phyloP scores from a whole-genome alignment of 352 stramenopile species.

The Globisporangium emineosum region DNA sequence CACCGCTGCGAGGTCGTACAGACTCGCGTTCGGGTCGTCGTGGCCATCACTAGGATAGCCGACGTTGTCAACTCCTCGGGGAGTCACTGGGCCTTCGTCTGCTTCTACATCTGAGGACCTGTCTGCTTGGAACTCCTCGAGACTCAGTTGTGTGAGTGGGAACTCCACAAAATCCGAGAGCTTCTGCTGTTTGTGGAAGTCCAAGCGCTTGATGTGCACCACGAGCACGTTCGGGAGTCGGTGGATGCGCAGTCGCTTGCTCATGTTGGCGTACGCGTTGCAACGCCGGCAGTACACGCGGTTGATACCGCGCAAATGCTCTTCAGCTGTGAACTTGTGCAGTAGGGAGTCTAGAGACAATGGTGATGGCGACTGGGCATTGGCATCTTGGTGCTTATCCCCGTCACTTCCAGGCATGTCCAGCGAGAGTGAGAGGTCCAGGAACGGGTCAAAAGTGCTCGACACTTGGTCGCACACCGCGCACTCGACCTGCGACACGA shows the following conservation, averaged over 20 bases:
- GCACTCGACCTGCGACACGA: conserved; percentile 59
- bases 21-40: conserved; percentile 11
- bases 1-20: conserved; percentile 64
- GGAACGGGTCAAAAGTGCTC: conserved; percentile 64
- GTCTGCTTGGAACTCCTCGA: conserved; percentile 34
- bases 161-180: conserved; percentile 47
- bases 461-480: conserved; percentile 48
- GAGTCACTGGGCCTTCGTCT: conserved; percentile 10
- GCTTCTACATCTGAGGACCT: background rate
- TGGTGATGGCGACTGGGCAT: background rate
- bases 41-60: conserved; percentile 10
- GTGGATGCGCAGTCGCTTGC: conserved; percentile 62
- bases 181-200: conserved; percentile 67
- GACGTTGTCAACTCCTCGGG: conserved; percentile 14
- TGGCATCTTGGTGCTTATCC: background rate
- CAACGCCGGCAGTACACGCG: conserved; percentile 65
- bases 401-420: conserved; percentile 20
- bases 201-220: conserved; percentile 72
- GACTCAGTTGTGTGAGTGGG: conserved; percentile 37
- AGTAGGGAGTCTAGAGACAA: conserved; percentile 43
- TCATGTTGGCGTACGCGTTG: conserved; percentile 50
- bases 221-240: conserved; percentile 68
- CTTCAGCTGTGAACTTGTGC: conserved; percentile 44
- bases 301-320: conserved; percentile 52
- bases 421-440: conserved; percentile 69